Evolutionary conservation across 2,329 filamentous ascomycete genomes (phyloP).

Genomic region (Arthroderma sp.): DNA sequence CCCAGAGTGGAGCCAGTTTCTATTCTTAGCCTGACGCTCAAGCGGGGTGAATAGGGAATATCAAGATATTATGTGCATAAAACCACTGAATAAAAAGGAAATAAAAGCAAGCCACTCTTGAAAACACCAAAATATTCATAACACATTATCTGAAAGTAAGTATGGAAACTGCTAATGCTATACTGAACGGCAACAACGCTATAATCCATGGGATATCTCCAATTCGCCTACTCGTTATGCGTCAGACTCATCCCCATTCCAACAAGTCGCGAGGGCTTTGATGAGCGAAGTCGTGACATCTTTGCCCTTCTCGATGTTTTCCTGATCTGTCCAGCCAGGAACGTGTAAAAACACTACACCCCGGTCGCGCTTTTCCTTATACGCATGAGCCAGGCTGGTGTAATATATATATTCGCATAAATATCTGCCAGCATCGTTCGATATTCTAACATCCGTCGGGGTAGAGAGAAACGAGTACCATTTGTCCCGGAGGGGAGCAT

Average conservation of each 20-base stretch:
- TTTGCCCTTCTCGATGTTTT: slow-evolving; percentile 27
- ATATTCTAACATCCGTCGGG: slow-evolving; percentile 39
- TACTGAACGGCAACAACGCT: background rate
- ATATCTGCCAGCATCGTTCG: slow-evolving; percentile 57
- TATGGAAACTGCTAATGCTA: background rate
- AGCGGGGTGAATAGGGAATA: no score
- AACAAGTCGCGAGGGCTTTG: slow-evolving; percentile 28
- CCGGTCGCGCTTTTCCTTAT: slow-evolving; percentile 19
- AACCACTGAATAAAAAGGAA: no score
- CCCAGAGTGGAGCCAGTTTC: no score
- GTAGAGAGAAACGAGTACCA: slow-evolving; percentile 22
- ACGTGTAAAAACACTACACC: slow-evolving; percentile 60
- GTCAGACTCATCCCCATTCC: slow-evolving; percentile 18
- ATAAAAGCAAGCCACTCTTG: background rate
- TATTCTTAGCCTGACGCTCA: no score
- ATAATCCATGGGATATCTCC: background rate
- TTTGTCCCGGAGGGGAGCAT: slow-evolving; percentile 20
- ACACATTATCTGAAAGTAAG: background rate
- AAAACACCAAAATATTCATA: background rate
- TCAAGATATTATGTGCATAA: no score
- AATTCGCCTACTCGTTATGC: background rate
- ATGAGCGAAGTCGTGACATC: slow-evolving; percentile 32
- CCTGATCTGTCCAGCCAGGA: slow-evolving; percentile 44
- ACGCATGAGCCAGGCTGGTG: slow-evolving; percentile 44
- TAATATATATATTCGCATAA: slow-evolving; percentile 71